These are phyloP conservation scores for Pyrenochaeta sp. DNA, from an alignment of 2,329 filamentous ascomycete genomes.

Conservation along the genomic window DNA sequence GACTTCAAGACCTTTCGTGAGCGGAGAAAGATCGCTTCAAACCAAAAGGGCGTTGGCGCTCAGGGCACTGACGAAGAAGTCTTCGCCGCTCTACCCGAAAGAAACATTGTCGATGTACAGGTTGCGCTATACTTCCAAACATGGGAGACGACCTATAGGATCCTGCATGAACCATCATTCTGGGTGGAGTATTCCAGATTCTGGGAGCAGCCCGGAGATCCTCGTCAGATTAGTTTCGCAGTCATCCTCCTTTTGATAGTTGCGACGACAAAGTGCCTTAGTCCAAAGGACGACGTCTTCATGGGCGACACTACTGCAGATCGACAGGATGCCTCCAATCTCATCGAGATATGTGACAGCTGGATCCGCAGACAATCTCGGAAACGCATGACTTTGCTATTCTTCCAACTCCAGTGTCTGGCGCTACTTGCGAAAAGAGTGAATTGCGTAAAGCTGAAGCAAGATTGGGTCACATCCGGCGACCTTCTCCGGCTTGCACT, in stretches of 20 bases:
- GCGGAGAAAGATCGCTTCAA: conserved; percentile 35
- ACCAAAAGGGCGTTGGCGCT: conserved; percentile 25
- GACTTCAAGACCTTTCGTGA: conserved; percentile 47
- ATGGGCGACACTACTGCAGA: conserved; percentile 54
- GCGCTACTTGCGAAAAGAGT: conserved; percentile 60
- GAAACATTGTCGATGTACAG: conserved; percentile 52
- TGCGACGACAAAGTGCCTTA: conserved; percentile 48
- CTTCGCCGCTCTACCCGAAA: conserved; percentile 47
- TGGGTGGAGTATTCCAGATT: conserved; percentile 59
- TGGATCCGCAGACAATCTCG: conserved; percentile 58
- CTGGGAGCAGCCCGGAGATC: conserved; percentile 52
- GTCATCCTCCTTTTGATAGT: conserved; percentile 53
- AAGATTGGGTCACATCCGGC: conserved; percentile 61
- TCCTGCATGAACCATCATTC: conserved; percentile 64
- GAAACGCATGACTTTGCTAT: conserved; percentile 61
- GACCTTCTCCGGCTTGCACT: conserved; percentile 63
- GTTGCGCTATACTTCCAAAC: conserved; percentile 58
- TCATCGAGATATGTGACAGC: conserved; percentile 52
- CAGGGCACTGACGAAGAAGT: conserved; percentile 45
- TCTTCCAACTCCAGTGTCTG: conserved; percentile 62
- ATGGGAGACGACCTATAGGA: conserved; percentile 61
- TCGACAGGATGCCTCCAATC: conserved; percentile 49
- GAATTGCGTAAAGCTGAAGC: conserved; percentile 62
- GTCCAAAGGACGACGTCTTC: conserved; percentile 46
- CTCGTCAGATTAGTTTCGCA: conserved; percentile 45